Base-by-base conservation (phyloP, 768 basidiomycete genomes). In the Cyclocybe aegerita region DNA sequence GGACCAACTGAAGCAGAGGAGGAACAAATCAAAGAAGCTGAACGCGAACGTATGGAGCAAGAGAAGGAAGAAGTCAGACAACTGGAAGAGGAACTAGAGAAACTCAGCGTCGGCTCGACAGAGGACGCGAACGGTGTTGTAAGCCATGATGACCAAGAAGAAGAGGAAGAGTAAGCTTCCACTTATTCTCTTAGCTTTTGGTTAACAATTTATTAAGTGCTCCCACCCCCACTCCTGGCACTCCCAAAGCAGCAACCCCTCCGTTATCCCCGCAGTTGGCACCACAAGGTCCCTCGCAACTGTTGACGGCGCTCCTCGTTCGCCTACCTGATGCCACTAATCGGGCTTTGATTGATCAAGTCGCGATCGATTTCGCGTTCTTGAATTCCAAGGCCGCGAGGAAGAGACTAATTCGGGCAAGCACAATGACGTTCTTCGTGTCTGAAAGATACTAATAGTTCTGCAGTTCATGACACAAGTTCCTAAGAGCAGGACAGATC, bases 351-450 rank as follows among this genome's bases (percentile, higher is more conserved):
- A 90, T 98, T 50, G 97, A 99, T 64, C 92, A 96, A 68, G 87
- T 88, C 29, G 94, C 94, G 0, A 83, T 98, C 35, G 96, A 99
- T 55, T 99, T 99, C 66, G 92, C 93, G 0, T 93, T 95, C 62
- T 74, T 99, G 50, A 99, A 98, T 64, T 95, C 93, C 38, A 98
- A 98, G 66, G 93, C 96, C 15, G 92, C 95, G 9, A 77, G 97
- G 59, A 98, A 96, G 66, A 73, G 97, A 49, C 78, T 98, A 36
- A 77, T 92, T 57, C 94, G 86, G 80, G 95, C 94, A 55, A 36
- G 60, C 51, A 4, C 8, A n/a, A 14, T 33, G 45, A 7, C 16
- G 35, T 48, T 37, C 5, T 36, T 16, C 39, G 6, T 45, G 12
- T n/a, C 12, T 16, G 9, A 16, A 6, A 30, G 9, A 23, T n/a